phyloP scores from a whole-genome alignment of 805 yeast genomes.

The Candida maris region DNA sequence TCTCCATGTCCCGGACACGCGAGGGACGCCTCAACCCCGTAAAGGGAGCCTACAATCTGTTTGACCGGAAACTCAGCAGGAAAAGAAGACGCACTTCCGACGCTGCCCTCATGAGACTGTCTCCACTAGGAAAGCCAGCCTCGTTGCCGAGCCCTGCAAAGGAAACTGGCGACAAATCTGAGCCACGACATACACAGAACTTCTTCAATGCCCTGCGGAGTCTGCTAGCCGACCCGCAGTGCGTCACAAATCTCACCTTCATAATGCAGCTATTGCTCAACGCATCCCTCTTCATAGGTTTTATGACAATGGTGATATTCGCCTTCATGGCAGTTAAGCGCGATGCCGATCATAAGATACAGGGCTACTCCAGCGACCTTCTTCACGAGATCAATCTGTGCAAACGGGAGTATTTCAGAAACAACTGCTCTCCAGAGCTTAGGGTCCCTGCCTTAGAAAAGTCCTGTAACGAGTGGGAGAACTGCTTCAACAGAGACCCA shows the following conservation, averaged over 20 bases:
- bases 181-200: too few species aligned
- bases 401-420: conserved; percentile 61
- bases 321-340: conserved; percentile 25
- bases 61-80: conserved; percentile 21
- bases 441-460: conserved; percentile 74
- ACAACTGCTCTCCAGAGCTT: conserved; percentile 61
- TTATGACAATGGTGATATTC: conserved; percentile 17
- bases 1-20: conserved; percentile 16
- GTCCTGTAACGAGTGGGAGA: conserved; percentile 69
- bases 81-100: conserved; percentile 18
- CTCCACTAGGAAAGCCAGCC: background rate
- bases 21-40: conserved; percentile 26
- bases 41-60: conserved; percentile 29
- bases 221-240: conserved; percentile 26
- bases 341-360: conserved; percentile 72
- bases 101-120: background rate
- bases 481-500: conserved; percentile 81
- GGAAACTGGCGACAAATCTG: conserved; percentile 1
- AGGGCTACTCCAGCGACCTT: conserved; percentile 56
- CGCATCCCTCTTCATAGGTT: conserved; percentile 19
- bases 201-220: conserved; percentile 10
- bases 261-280: conserved; percentile 27
- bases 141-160: too few species aligned
- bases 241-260: conserved; percentile 24
- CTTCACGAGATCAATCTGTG: conserved; percentile 66